Evolutionary conservation across 352 stramenopile genomes (phyloP).

Genomic region (Pythium vanterpoolii): DNA sequence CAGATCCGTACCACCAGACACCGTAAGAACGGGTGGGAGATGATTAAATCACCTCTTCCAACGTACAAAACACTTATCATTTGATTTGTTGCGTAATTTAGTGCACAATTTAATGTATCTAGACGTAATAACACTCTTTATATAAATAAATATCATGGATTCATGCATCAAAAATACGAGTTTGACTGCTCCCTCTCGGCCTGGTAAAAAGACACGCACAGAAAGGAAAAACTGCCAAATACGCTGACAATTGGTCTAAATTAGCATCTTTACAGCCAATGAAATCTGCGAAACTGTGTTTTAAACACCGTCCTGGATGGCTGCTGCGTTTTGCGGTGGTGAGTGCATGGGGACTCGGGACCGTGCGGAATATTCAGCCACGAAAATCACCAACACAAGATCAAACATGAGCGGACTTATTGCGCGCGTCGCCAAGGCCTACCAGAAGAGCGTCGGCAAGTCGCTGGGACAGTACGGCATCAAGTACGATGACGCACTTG

Average conservation of each 20-base stretch:
- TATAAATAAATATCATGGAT: neutral
- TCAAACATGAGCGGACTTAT: constrained; percentile 26
- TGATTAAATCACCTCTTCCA: constrained; percentile 6
- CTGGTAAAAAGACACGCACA: constrained; percentile 26
- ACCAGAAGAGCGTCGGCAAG: constrained; percentile 85
- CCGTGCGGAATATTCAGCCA: constrained; percentile 14
- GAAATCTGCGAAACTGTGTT: neutral
- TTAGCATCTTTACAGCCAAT: constrained; percentile 7
- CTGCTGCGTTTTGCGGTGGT: constrained; percentile 22
- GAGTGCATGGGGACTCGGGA: constrained; percentile 8
- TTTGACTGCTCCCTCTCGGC: neutral
- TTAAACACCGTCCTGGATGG: constrained; percentile 21
- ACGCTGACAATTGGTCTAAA: constrained; percentile 12
- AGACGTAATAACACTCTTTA: no score
- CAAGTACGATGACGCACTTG: constrained; percentile 86
- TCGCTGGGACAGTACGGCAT: constrained; percentile 75
- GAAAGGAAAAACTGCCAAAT: neutral
- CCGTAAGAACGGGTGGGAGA: neutral
- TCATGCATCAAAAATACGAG: neutral
- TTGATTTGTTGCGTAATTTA: neutral
- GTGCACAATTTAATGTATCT: no score
- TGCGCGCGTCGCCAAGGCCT: constrained; percentile 60
- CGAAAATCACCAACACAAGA: constrained; percentile 3
- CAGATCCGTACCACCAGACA: constrained; percentile 18
- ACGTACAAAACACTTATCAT: neutral